Conservation (phyloP, 805 yeast genomes). For the Sugiyamaella boreocaroliniensis region DNA sequence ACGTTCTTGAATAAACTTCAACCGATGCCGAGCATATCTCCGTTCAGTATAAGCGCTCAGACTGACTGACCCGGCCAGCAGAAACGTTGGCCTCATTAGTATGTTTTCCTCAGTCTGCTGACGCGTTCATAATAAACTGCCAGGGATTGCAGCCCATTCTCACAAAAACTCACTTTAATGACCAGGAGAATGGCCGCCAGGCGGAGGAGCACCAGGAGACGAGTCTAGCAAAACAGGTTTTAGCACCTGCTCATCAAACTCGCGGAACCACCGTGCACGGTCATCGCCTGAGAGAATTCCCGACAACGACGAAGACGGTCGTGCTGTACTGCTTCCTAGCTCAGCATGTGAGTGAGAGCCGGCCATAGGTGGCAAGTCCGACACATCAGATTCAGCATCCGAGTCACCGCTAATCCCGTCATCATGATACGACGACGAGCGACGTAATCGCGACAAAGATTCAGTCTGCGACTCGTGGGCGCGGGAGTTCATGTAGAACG, state of each 20-base stretch:
- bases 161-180: not conserved
- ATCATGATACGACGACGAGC: conserved; percentile 18
- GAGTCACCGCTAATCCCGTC: conserved; percentile 22
- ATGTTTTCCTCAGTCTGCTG: no score
- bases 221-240: conserved; percentile 82
- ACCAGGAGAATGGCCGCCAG: conserved; percentile 3
- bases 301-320: conserved; percentile 15
- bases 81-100: no score
- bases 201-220: conserved; percentile 18
- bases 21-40: no score
- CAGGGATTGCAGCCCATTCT: no score
- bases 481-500: conserved; percentile 1
- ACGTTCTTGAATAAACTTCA: no score
- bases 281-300: conserved; percentile 46
- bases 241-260: conserved; percentile 86
- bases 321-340: conserved; percentile 4
- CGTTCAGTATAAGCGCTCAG: no score
- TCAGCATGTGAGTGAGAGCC: conserved; percentile 8
- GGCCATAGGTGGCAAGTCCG: conserved; percentile 32
- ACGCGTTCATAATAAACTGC: no score
- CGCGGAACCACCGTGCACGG: conserved; percentile 85
- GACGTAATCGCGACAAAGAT: conserved; percentile 8
- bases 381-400: conserved; percentile 32
- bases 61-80: no score
- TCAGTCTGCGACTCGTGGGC: conserved; percentile 2